Evolutionary conservation across 2,329 filamentous ascomycete species (phyloP).

Genomic region (Mycogone perniciosa): DNA sequence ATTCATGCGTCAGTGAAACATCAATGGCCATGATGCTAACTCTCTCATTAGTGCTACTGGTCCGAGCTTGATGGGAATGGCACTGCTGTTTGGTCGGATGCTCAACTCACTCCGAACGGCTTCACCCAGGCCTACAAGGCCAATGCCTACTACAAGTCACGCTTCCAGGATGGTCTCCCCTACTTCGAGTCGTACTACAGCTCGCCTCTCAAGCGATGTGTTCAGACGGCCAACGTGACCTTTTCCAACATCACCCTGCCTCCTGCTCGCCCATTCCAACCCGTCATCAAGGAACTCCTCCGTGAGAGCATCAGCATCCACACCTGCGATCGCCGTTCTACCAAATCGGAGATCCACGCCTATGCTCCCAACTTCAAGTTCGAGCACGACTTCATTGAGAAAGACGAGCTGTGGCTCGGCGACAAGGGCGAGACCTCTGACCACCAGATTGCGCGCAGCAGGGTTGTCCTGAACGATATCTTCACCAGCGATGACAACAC

Average conservation of each 20-base stretch:
- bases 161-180: conserved; percentile 50
- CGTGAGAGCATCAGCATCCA: conserved; percentile 62
- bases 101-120: conserved; percentile 54
- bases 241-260: conserved; percentile 51
- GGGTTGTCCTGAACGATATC: conserved; percentile 48
- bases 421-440: conserved; percentile 35
- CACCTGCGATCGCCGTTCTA: conserved; percentile 59
- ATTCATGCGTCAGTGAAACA: background rate
- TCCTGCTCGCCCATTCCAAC: conserved; percentile 43
- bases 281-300: conserved; percentile 57
- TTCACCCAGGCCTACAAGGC: conserved; percentile 51
- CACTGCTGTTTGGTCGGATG: conserved; percentile 57
- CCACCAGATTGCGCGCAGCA: conserved; percentile 45
- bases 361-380: conserved; percentile 49
- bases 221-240: conserved; percentile 56
- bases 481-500: conserved; percentile 46
- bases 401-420: conserved; percentile 40
- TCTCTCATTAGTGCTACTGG: conserved; percentile 53
- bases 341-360: conserved; percentile 44
- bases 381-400: conserved; percentile 55
- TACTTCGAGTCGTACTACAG: conserved; percentile 59
- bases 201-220: conserved; percentile 57
- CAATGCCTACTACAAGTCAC: conserved; percentile 51
- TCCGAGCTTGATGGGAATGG: conserved; percentile 56
- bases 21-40: background rate